Conservation (phyloP, 345 rosid species). For the Salix suchowensis region DNA sequence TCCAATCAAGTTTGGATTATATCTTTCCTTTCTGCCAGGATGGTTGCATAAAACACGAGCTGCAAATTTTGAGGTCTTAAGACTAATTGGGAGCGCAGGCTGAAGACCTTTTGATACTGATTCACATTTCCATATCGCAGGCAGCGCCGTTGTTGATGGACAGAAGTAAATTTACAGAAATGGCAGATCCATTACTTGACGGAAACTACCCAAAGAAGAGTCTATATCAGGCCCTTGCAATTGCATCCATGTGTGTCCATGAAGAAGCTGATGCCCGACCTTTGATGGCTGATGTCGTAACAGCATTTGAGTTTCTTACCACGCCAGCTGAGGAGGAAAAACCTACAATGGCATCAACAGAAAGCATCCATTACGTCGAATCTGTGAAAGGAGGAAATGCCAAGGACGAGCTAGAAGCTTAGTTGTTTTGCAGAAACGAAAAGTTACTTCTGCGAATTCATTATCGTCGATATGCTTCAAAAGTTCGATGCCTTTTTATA, state of each 20-base stretch:
- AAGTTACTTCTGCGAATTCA: background rate
- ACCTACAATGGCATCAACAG: background rate
- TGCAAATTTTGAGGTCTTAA: background rate
- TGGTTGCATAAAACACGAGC: background rate
- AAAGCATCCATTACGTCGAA: background rate
- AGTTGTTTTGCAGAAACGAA: background rate
- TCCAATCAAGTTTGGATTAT: background rate
- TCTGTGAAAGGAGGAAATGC: constrained; percentile 5
- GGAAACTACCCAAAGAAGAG: constrained; percentile 50
- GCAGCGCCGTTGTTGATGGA: constrained; percentile 51
- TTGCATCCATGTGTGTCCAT: constrained; percentile 62
- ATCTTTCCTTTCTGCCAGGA: background rate
- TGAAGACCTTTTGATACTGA: background rate
- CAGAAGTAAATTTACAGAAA: constrained; percentile 31
- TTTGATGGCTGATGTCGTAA: constrained; percentile 54
- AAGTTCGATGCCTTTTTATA: background rate
- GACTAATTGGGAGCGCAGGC: background rate
- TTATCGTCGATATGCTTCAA: background rate
- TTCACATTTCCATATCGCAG: constrained; percentile 27
- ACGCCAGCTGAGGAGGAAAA: constrained; percentile 6
- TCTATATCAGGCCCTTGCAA: constrained; percentile 55
- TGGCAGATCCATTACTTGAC: constrained; percentile 50
- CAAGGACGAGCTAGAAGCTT: background rate
- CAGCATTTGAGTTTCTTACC: constrained; percentile 55
- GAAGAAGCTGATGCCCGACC: constrained; percentile 54